Evolutionary conservation across 1,284 basidiomycete species (phyloP).

Genomic region (Sporisorium sorghi): DNA sequence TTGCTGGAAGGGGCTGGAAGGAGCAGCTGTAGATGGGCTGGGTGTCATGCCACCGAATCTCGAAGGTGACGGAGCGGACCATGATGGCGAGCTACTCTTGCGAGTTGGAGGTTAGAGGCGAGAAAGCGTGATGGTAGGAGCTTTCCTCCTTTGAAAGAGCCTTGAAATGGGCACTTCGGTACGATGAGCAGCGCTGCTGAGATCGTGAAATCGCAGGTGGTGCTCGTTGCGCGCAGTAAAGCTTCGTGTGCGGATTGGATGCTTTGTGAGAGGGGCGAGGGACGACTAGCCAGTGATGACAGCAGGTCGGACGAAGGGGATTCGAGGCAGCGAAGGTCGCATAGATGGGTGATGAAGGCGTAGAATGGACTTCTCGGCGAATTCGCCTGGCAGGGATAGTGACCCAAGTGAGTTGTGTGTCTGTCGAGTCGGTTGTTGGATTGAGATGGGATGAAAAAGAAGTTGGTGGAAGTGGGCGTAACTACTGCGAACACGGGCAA

Average conservation of each 20-base stretch:
- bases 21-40: constrained; percentile 68
- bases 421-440: neutral
- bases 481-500: neutral
- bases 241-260: constrained; percentile 2
- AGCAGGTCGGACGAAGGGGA: neutral
- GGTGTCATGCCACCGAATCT: constrained; percentile 69
- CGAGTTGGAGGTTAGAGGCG: neutral
- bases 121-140: neutral
- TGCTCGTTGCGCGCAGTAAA: neutral
- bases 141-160: neutral
- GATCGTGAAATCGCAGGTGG: neutral
- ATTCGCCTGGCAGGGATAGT: no score
- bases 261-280: neutral
- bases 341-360: constrained; percentile 3
- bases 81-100: constrained; percentile 36
- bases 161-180: neutral
- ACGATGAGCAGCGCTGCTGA: neutral
- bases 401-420: neutral
- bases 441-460: neutral
- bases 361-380: no score
- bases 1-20: constrained; percentile 63
- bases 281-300: neutral
- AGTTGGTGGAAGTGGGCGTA: constrained; percentile 5
- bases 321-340: neutral
- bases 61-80: constrained; percentile 68